Base-by-base conservation (phyloP, 176 grass and related monocot genomes). In the Zoysia japonica region DNA sequence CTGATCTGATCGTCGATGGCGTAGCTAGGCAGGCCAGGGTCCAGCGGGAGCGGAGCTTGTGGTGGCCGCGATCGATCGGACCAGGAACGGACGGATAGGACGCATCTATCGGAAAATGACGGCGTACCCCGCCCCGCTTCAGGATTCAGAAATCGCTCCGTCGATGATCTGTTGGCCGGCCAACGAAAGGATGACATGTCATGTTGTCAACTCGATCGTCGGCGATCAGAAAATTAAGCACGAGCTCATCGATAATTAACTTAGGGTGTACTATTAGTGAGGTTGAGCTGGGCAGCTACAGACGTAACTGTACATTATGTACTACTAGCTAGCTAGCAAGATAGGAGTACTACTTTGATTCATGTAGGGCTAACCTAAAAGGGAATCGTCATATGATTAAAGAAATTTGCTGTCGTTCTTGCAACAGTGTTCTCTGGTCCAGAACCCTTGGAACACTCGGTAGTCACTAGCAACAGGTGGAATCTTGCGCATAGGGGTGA, bases 101-200 rank as follows among this genome's bases (percentile, higher is more conserved):
- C 3, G 38, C 57, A 5, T 78, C 82, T 45, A 19, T 85, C 82
- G 64, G 74, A 78, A 78, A 84, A 84, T 64, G 82, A 84, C 68
- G 14, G 5, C 9, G 66, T 77, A 84, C 38, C 74, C 74, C 28
- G 28, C 28, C 28, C 28, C 28, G 28, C 74, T 38, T 47, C 50
- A 64, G 6, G 6, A 5, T 20, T 60, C n/a, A 35, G 53, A 55
- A 55, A 55, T 56, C 28, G 47, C 53, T 42, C 19, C n/a, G 54
- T 53, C 57, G 13, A n/a, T 15, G 28, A 28, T 28, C 28, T 28
- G 28, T 28, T 28, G 28, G 28, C 28, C 28, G 28, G 28, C 55
- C 55, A 57, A 57, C 17, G 16, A 56, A 19, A 45, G 3, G 44
- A 45, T 45, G 44, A 45, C 44, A 45, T 45, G 3, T 45, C 44